A percentile compares a stretch with the other conserved stretches of the same genome.
These are phyloP conservation scores for Talaromyces wortmannii DNA, from an alignment of 495 filamentous ascomycete species.

Conservation along the genomic window DNA sequence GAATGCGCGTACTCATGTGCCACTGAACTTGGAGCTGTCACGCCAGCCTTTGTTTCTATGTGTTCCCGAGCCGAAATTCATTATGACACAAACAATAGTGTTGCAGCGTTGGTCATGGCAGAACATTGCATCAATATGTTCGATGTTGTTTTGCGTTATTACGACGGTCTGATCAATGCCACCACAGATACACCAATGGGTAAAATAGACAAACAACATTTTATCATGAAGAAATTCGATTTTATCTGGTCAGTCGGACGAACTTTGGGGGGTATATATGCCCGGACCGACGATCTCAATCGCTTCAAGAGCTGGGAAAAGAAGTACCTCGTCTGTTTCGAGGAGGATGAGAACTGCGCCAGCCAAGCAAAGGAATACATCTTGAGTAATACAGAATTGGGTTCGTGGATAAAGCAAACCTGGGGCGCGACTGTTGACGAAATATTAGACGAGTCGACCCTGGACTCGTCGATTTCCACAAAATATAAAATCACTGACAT, in stretches of 20 bases:
- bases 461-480: background rate
- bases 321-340: background rate
- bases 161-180: background rate
- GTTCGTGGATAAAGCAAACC: background rate
- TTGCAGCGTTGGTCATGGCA: conserved; percentile 3
- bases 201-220: background rate
- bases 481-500: conserved; percentile 5
- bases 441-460: background rate
- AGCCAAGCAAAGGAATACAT: background rate
- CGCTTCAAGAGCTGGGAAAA: background rate
- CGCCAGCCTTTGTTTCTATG: conserved; percentile 13
- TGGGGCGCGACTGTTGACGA: background rate
- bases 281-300: background rate
- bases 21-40: conserved; percentile 4
- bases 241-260: background rate
- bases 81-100: conserved; percentile 10
- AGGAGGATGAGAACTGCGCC: background rate
- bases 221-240: background rate
- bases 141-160: background rate
- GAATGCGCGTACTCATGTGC: conserved; percentile 3
- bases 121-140: background rate
- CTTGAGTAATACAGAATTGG: background rate
- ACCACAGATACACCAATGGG: background rate
- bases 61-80: conserved; percentile 10
- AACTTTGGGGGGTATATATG: background rate